Evolutionary conservation across 176 grass and related monocot genomes (phyloP).

Genomic region (Avena insularis): DNA sequence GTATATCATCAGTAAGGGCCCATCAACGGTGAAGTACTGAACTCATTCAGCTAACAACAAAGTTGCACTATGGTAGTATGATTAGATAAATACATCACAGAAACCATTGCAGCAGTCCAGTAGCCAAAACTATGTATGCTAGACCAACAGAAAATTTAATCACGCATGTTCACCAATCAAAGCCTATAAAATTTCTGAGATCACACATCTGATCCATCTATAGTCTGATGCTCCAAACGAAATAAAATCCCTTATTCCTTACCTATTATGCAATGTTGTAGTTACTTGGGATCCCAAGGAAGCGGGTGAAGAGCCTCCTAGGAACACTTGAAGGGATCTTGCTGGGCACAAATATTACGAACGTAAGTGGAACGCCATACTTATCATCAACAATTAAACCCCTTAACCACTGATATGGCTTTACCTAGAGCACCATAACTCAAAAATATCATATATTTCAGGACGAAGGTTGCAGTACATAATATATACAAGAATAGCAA

Average conservation of each 20-base stretch:
- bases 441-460: not conserved
- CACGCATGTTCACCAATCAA: slow-evolving; percentile 7
- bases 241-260: not conserved
- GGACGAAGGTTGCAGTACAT: not conserved
- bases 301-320: slow-evolving; percentile 62
- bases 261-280: not conserved
- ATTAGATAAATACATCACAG: not conserved
- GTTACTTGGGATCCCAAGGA: not conserved
- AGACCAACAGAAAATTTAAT: too few species aligned
- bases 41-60: too few species aligned
- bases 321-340: slow-evolving; percentile 63
- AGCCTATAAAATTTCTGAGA: not conserved
- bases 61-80: not conserved
- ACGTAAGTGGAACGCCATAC: slow-evolving; percentile 74
- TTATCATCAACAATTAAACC: slow-evolving; percentile 60
- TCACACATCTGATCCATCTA: not conserved
- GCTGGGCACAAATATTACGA: slow-evolving; percentile 61
- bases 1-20: too few species aligned
- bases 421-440: not conserved
- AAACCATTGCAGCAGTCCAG: not conserved
- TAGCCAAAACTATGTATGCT: not conserved
- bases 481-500: slow-evolving; percentile 9
- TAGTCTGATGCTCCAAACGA: not conserved
- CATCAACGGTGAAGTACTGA: too few species aligned
- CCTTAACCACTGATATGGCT: slow-evolving; percentile 63